phyloP scores from a whole-genome alignment of 768 basidiomycete species.

The Botryobasidium botryosum region DNA sequence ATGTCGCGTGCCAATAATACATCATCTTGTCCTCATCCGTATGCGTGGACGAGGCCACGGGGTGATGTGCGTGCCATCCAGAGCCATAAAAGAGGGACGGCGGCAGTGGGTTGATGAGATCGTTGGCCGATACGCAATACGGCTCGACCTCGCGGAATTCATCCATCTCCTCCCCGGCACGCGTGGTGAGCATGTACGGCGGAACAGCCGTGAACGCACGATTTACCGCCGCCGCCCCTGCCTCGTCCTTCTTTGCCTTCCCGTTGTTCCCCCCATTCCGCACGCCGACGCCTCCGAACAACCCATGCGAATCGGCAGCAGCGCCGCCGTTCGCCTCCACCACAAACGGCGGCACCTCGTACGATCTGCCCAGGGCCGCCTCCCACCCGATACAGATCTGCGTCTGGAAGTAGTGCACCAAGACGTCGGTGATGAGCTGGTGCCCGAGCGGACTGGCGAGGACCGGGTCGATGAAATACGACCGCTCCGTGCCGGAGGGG shows the following conservation, averaged over 20 bases:
- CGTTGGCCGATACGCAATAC: slow-evolving; percentile 91
- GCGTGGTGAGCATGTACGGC: neutral
- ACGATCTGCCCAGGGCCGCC: slow-evolving; percentile 47
- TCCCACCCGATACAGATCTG: slow-evolving; percentile 82
- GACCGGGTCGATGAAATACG: slow-evolving; percentile 69
- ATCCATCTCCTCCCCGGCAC: slow-evolving; percentile 4
- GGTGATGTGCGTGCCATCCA: slow-evolving; percentile 77
- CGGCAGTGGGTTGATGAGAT: slow-evolving; percentile 94
- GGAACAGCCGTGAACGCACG: neutral
- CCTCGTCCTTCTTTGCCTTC: slow-evolving; percentile 6
- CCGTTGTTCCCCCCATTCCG: slow-evolving; percentile 43
- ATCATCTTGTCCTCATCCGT: slow-evolving; percentile 24
- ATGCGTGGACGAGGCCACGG: slow-evolving; percentile 23
- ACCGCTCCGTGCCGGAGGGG: slow-evolving; percentile 38
- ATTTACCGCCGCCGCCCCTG: neutral
- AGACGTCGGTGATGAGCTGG: slow-evolving; percentile 74
- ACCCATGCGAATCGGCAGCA: slow-evolving; percentile 28
- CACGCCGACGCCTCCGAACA: slow-evolving; percentile 75
- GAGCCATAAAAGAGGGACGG: slow-evolving; percentile 83
- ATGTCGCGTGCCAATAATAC: slow-evolving; percentile 88
- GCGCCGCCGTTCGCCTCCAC: slow-evolving; percentile 21
- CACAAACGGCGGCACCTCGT: slow-evolving; percentile 35
- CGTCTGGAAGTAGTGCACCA: slow-evolving; percentile 76
- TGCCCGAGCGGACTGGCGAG: slow-evolving; percentile 72
- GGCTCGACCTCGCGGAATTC: slow-evolving; percentile 75